Conservation (phyloP, 495 filamentous ascomycete species). For the Astrothelium macrocarpum region DNA sequence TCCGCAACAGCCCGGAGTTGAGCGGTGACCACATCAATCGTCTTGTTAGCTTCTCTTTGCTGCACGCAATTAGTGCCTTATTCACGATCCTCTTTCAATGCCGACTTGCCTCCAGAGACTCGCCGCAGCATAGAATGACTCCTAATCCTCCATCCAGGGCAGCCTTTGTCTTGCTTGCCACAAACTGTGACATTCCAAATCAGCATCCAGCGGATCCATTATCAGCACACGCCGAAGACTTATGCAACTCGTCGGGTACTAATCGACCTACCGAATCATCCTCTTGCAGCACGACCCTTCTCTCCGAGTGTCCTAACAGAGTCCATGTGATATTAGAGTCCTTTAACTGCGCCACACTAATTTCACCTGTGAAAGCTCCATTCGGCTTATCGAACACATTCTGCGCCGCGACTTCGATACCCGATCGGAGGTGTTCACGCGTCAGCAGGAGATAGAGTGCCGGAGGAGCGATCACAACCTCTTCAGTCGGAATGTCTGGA, state of each 20-base stretch:
- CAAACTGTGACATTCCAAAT: slow-evolving; percentile 40
- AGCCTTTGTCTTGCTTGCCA: slow-evolving; percentile 86
- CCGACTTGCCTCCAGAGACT: slow-evolving; percentile 63
- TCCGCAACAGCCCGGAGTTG: slow-evolving; percentile 44
- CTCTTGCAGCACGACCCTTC: slow-evolving; percentile 78
- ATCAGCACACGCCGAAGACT: background rate
- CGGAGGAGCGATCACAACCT: slow-evolving; percentile 90
- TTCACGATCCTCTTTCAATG: background rate
- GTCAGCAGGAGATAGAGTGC: slow-evolving; percentile 82
- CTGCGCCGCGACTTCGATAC: slow-evolving; percentile 78
- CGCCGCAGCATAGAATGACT: slow-evolving; percentile 94
- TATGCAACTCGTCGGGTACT: background rate
- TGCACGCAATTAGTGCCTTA: slow-evolving; percentile 16
- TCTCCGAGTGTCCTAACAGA: slow-evolving; percentile 87
- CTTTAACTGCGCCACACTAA: slow-evolving; percentile 79
- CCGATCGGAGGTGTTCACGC: slow-evolving; percentile 56
- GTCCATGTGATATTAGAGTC: slow-evolving; percentile 82
- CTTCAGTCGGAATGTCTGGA: slow-evolving; percentile 33
- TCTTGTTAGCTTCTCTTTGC: slow-evolving; percentile 80
- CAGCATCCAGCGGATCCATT: background rate
- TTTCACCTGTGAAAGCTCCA: slow-evolving; percentile 95
- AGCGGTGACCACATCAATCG: slow-evolving; percentile 75
- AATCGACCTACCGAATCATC: slow-evolving; percentile 46
- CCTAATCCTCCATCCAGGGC: slow-evolving; percentile 76
- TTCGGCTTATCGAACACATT: slow-evolving; percentile 96